Conservation (phyloP, 768 basidiomycete species). For the Suillus weaverae region DNA sequence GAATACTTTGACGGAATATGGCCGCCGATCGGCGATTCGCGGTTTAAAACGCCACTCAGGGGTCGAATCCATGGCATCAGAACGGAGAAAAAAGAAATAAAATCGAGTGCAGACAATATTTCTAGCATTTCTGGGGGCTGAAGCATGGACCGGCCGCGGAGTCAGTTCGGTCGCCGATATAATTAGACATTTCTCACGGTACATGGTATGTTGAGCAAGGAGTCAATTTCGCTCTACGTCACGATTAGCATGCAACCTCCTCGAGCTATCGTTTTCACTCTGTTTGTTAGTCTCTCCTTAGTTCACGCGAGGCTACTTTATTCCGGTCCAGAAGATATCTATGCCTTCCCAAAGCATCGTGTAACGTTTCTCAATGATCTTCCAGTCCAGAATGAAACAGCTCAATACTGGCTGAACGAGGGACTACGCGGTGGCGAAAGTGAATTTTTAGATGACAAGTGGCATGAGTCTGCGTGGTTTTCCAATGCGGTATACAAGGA, state of each 20-base stretch:
- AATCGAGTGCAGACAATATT: constrained; percentile 5
- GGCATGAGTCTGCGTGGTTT: constrained; percentile 42
- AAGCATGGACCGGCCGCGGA: too few species aligned
- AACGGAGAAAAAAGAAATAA: constrained; percentile 6
- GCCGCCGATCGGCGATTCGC: constrained; percentile 32
- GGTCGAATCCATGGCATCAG: background rate
- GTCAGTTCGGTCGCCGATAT: constrained; percentile 36
- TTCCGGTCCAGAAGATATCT: constrained; percentile 75
- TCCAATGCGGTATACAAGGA: constrained; percentile 47
- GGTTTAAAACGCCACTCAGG: constrained; percentile 23
- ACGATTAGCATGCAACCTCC: constrained; percentile 14
- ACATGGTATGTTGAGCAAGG: constrained; percentile 13
- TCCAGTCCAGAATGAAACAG: constrained; percentile 73
- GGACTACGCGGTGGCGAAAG: constrained; percentile 74
- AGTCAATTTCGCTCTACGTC: constrained; percentile 1
- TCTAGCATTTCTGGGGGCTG: too few species aligned
- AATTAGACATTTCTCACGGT: constrained; percentile 28
- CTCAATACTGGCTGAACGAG: constrained; percentile 68
- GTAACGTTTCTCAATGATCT: constrained; percentile 77
- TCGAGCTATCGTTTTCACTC: constrained; percentile 13
- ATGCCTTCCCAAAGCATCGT: constrained; percentile 80
- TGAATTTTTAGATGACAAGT: constrained; percentile 74
- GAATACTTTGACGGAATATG: constrained; percentile 8
- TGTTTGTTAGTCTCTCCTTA: constrained; percentile 19
- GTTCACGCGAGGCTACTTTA: constrained; percentile 46